Percentiles rank a stretch among this genome's conserved stretches.
Conservation (phyloP, 805 yeast genomes). For the Torulaspora franciscae region DNA sequence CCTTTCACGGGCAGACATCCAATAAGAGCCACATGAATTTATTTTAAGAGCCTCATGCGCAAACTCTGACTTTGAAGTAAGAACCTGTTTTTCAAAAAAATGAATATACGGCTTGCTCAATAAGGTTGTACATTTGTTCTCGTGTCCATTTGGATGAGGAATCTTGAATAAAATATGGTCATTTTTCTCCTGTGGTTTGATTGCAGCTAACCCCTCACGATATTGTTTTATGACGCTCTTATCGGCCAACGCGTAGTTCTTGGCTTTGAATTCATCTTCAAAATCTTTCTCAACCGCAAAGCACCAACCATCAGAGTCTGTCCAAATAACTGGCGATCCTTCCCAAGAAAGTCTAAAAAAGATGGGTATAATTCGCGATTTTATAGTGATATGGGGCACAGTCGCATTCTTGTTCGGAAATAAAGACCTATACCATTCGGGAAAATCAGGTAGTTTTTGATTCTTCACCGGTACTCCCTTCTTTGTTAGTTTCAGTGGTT, state of each 20-base stretch:
- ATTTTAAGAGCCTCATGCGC: constrained; percentile 77
- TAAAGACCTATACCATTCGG: constrained; percentile 82
- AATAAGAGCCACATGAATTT: constrained; percentile 78
- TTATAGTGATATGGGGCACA: constrained; percentile 57
- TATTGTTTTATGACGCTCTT: constrained; percentile 17
- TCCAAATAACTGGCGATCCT: constrained; percentile 76
- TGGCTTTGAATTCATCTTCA: constrained; percentile 31
- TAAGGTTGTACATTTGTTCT: constrained; percentile 64
- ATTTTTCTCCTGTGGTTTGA: constrained; percentile 2
- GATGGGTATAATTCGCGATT: constrained; percentile 72
- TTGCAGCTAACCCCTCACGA: constrained; percentile 14
- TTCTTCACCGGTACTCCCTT: constrained; percentile 62
- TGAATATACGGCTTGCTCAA: constrained; percentile 71
- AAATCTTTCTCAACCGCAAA: constrained; percentile 49
- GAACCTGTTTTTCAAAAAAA: constrained; percentile 65
- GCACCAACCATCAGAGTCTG: constrained; percentile 81
- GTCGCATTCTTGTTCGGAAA: constrained; percentile 36
- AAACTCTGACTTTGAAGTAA: constrained; percentile 63
- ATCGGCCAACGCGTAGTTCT: constrained; percentile 36
- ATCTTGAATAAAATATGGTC: constrained; percentile 50
- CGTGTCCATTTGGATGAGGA: constrained; percentile 85
- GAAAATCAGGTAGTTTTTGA: constrained; percentile 84
- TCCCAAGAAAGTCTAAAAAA: constrained; percentile 81
- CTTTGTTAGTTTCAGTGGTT: constrained; percentile 57
- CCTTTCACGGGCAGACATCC: constrained; percentile 88